Evolutionary conservation across 139 green algal species (phyloP), one percentile per base, ranked within the genome.

Genomic region (Deuterostichococcus epilithicus): DNA sequence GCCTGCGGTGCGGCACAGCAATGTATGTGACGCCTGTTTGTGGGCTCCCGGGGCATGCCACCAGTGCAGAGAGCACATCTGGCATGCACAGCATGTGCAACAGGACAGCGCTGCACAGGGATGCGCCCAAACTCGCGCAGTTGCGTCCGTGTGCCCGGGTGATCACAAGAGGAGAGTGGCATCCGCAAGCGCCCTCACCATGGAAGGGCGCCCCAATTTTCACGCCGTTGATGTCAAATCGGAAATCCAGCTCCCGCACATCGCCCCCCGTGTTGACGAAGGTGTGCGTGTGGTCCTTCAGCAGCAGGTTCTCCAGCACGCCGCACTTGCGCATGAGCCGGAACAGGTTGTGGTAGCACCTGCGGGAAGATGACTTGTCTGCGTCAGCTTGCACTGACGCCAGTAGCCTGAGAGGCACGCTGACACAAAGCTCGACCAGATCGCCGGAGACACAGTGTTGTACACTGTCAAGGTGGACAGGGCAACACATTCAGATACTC

Each of bases 221-320:
- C 23, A 73, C 83, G 70, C 87, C 88, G 15, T 88, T 88, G n/a
- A 95, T 20, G 59, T 89, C 89, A 76, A 97, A 95, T 3, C 94
- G 81, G 81, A 98, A 98, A 83, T 98, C 95, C 63, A 98, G 88
- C 78, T 94, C 90, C 0, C 91, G 78, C 23, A 97, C 88, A 75
- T 98, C 94, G 0, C 94, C 94, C 73, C 90, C 80, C 69, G 88
- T 91, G 89, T 98, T 98, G 86, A 89, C 89, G 75, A 98, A 98
- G n/a, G 91, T 98, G 83, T 98, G 94, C 0, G 91, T 96, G 87
- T 98, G 94, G 65, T 98, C 92, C 78, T 98, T 98, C 34, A 97
- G 52, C 60, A 97, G 86, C 76, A 98, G 86, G 78, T 98, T 98
- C 78, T 96, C 87, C 77, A 97, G 81, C 65, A 96, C 94, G 0